A percentile compares a stretch with the other conserved stretches of the same genome.
These are phyloP conservation scores for Klebsormidium nitens DNA, from an alignment of 139 green algal genomes.

Conservation along the genomic window DNA sequence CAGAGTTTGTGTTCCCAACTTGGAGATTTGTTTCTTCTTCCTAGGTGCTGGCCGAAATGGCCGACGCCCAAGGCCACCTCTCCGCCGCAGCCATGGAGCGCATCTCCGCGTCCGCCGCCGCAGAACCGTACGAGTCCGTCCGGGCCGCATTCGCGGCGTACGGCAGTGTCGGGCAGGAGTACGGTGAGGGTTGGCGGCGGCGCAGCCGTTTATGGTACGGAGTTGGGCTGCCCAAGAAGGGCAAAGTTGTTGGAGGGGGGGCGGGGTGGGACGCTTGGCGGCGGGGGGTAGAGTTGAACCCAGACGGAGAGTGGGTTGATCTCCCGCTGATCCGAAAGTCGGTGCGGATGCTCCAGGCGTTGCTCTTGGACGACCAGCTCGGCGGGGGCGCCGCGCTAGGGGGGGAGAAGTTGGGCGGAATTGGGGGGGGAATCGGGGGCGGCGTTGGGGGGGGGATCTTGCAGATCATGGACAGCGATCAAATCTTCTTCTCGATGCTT, in stretches of 20 bases:
- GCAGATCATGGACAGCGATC: conserved; percentile 27
- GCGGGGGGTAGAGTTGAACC: conserved; percentile 5
- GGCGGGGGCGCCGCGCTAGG: conserved; percentile 3
- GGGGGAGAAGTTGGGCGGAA: not conserved
- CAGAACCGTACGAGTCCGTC: conserved; percentile 31
- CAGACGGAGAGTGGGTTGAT: conserved; percentile 31
- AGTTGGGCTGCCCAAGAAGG: conserved; percentile 17
- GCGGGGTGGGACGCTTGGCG: conserved; percentile 12
- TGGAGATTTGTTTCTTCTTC: no score
- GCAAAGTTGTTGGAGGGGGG: conserved; percentile 9
- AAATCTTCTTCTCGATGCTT: conserved; percentile 27
- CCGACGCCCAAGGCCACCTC: conserved; percentile 29
- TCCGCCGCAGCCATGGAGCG: conserved; percentile 21
- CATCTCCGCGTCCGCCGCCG: conserved; percentile 14
- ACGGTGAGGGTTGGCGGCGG: conserved; percentile 12
- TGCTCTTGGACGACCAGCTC: conserved; percentile 15
- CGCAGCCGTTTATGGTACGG: conserved; percentile 34
- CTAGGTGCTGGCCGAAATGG: conserved; percentile 26
- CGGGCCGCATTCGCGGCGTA: conserved; percentile 18
- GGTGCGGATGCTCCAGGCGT: conserved; percentile 19
- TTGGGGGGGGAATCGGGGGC: conserved; percentile 3
- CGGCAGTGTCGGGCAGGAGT: conserved; percentile 9
- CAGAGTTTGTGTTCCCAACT: no score
- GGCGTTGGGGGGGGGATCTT: conserved; percentile 4
- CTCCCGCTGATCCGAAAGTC: conserved; percentile 24